Percentiles rank a stretch among this genome's conserved stretches.
phyloP scores from a whole-genome alignment of 441 rosid genomes.

The Mallotus japonicus region DNA sequence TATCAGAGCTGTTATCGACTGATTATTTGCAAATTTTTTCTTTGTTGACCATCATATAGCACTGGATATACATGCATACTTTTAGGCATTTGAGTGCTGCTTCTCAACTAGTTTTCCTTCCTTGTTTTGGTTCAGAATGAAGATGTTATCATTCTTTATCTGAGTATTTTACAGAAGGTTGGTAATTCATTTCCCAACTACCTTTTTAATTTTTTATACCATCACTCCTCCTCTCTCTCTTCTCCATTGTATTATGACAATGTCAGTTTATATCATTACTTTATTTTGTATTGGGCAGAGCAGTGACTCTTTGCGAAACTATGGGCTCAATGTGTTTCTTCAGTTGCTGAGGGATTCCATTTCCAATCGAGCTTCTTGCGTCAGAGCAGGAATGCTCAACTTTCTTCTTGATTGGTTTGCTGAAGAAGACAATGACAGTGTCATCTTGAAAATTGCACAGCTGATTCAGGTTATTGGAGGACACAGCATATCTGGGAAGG shows the following conservation, averaged over 20 bases:
- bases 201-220: slow-evolving; percentile 2
- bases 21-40: neutral
- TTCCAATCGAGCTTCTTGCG: slow-evolving; percentile 94
- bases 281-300: slow-evolving; percentile 92
- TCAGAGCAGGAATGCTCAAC: slow-evolving; percentile 94
- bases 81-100: slow-evolving; percentile 3
- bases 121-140: slow-evolving; percentile 74
- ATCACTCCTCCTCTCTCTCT: neutral
- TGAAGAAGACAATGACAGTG: slow-evolving; percentile 70
- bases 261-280: slow-evolving; percentile 36
- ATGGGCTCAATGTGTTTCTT: slow-evolving; percentile 86
- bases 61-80: neutral
- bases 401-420: slow-evolving; percentile 99
- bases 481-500: slow-evolving; percentile 99
- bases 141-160: slow-evolving; percentile 92
- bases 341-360: slow-evolving; percentile 92
- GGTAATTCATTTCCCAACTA: slow-evolving; percentile 35
- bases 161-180: slow-evolving; percentile 97
- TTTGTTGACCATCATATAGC: neutral
- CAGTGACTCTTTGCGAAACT: slow-evolving; percentile 91
- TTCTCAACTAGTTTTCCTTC: slow-evolving; percentile 26
- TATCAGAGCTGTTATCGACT: neutral
- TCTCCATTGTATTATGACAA: slow-evolving; percentile 12
- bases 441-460: slow-evolving; percentile 83
- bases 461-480: slow-evolving; percentile 96